Base-by-base conservation (phyloP, 1,139 yeast species). In the Candida sanyaensis region DNA sequence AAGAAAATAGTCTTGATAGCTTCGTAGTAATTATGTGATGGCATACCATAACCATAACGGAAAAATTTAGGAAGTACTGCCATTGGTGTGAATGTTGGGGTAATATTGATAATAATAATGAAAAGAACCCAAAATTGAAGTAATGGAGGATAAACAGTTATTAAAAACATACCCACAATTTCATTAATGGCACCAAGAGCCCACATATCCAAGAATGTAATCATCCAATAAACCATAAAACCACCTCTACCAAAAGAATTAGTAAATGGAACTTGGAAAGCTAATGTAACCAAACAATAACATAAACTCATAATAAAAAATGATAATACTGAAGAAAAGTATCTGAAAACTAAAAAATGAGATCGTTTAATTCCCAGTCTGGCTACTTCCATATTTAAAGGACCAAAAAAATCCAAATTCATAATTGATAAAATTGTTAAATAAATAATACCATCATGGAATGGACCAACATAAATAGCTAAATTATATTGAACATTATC, bases 381-480 rank as follows among this genome's bases (percentile, higher is more conserved):
- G 3, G 79, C 69, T 44, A 85, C 73, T 31, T 70, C 62, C 51
- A 65, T 65, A 60, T 86, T 88, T 30, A 81, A 61, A 5, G 79
- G 80, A 21, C 70, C 72, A 61, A 84, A 83, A 61, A 85, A 75
- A 50, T 81, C 78, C 58, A 84, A 76, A 53, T 81, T 82, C 64
- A 74, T 68, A 51, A 75, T 70, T 11, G 96, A 83, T 48, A 88
- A 66, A 63, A 89, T 83, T 55, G 89, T 78, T 62, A 86, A 73
- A 64, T 82, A 88, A 64, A 89, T 86, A 49, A 86, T 73, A 43
- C 96, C 96, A 54, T 88, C 84, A 62, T 86, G 89, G 5, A 82
- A 64, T 2, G 92, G 89, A 1, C 89, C 90, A 21, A 76, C 56
- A 24, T 84, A 61, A 3, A 78, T 81, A 2, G 80, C 69, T 54